Base-by-base conservation (phyloP, 768 basidiomycete genomes). In the Phaeotremella fagi region DNA sequence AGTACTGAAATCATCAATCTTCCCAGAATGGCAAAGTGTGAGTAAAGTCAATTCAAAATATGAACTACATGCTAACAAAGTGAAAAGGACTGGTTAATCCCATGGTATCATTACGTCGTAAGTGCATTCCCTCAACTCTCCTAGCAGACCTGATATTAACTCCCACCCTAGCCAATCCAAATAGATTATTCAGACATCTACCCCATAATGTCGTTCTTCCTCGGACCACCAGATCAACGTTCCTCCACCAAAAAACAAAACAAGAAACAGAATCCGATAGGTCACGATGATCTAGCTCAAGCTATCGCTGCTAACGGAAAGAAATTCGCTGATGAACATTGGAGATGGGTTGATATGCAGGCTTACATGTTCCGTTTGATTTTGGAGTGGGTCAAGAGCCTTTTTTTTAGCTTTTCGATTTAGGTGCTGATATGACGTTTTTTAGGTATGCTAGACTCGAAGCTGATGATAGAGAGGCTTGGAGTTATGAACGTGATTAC, bases 31-130 rank as follows among this genome's bases (percentile, higher is more conserved):
- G 71, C 50, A 67, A 25, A 59, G 61, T 1, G 65, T 67, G 46
- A 59, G 60, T 50, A 11, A 14, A 6, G 12, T 41, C 38, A 41
- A 27, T 36, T 16, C n/a, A 24, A 26, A 22, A 28, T 20, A 9
- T 28, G 3, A 18, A 22, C 5, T 9, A 33, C 41, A 6, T 7
- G 41, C 45, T 50, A 47, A 38, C 25, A 33, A 28, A 9, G 44
- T 3, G n/a, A 20, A 16, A 27, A 68, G 64, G 71, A 74, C 53
- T 74, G 74, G 72, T 42, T 76, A 52, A 73, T 70, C 7, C 75
- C 75, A 6, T 75, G 72, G 66, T 68, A 70, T 27, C 75, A 76
- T 55, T 75, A 74, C 45, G 65, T 76, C 26, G 74, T 76, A 38
- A 60, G 73, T 65, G 14, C n/a, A n/a, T 6, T 41, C 38, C 38